These are phyloP conservation scores for Manihot esculenta DNA, from an alignment of 441 rosid species.

Conservation along the genomic window DNA sequence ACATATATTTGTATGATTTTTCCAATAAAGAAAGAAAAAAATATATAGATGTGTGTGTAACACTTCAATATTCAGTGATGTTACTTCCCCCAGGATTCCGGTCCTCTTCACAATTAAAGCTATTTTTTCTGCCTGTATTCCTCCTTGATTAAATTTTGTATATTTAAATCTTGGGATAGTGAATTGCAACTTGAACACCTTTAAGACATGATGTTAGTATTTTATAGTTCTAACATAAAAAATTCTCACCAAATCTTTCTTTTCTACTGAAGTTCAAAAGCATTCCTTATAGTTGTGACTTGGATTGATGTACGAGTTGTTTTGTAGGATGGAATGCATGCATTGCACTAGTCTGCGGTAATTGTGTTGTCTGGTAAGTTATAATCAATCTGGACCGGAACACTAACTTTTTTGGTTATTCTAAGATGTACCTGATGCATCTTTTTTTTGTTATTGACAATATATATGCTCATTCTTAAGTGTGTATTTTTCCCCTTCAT, in stretches of 20 bases:
- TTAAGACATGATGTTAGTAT: background rate
- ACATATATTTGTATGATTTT: background rate
- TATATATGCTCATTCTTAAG: background rate
- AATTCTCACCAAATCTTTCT: background rate
- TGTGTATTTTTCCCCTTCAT: too few species aligned
- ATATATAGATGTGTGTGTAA: too few species aligned
- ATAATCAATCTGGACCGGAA: constrained; percentile 8
- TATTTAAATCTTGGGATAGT: too few species aligned
- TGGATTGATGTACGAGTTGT: constrained; percentile 17
- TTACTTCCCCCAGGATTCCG: background rate
- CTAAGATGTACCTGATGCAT: background rate
- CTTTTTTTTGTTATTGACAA: background rate
- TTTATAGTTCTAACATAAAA: background rate
- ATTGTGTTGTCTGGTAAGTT: constrained; percentile 92
- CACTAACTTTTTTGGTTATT: background rate
- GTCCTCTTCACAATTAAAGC: background rate
- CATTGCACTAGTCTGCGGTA: constrained; percentile 94
- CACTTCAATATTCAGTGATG: background rate
- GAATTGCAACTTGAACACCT: background rate
- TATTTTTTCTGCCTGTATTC: background rate
- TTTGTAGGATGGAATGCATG: constrained; percentile 96
- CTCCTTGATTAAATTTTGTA: background rate
- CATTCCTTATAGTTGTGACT: background rate
- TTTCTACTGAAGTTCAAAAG: background rate
- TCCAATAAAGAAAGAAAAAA: background rate